Base-by-base conservation (phyloP, 2,329 filamentous ascomycete genomes). In the Scolecobasidium constrictum region DNA sequence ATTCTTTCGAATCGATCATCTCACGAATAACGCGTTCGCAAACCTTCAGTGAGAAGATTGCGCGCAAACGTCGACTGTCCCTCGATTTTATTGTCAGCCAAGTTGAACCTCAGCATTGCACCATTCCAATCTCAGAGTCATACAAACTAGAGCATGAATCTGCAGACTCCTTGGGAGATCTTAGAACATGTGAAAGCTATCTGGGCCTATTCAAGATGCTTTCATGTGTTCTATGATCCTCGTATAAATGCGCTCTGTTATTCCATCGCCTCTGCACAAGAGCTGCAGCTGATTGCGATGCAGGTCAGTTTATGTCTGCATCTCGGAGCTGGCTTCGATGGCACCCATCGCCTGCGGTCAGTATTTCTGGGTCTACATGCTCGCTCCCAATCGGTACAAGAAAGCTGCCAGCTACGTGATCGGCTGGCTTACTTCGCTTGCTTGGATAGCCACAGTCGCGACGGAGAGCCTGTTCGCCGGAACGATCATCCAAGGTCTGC, bases 291-390 rank as follows among this genome's bases (percentile, higher is more conserved):
- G n/a, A 19, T 9, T 12, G 4, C 4, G 4, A 28, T 35, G 17
- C 12, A 43, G 41, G 40, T 41, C 33, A 19, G 44, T 46, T 9
- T 46, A 46, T 31, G 31, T 28, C 12, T 37, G 31, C 22, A 46
- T 60, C 11, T 56, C 57, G 2, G 57, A 60, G 46, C 56, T 59
- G 51, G 54, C 50, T n/a, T 52, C 48, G 12, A 58, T 56, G 56
- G 55, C 54, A 6, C 54, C 57, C 1, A 60, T 54, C 6, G 49
- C 52, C 20, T 57, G 57, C 16, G 58, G 54, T 19, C 51, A 56
- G 36, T 57, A 48, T 17, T 46, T 40, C 26, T 47, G 46, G 46
- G 45, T 47, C 3, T 45, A 47, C 26, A 55, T 59, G 40, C 57
- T 59, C 28, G 54, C 55, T 6, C 55, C 56, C n/a, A 50, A 50